Evolutionary conservation across 257 asterid genomes (phyloP).

Genomic region (Solanum bukasovii): DNA sequence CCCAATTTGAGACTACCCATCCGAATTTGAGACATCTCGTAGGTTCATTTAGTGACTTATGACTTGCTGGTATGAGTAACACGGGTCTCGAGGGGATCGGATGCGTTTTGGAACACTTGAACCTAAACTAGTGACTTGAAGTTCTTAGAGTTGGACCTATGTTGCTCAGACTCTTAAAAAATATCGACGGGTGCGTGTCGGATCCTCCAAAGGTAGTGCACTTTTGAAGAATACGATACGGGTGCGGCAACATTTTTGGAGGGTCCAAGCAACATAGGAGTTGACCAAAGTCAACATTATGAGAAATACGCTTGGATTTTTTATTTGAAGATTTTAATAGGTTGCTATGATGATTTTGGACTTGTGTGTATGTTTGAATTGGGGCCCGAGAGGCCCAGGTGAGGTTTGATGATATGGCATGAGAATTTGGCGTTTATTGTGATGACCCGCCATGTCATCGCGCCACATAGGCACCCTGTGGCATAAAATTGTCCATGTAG

Average conservation of each 20-base stretch:
- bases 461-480: background rate
- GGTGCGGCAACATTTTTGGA: background rate
- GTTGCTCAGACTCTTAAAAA: background rate
- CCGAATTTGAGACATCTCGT: background rate
- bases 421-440: background rate
- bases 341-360: background rate
- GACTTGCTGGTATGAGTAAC: background rate
- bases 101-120: background rate
- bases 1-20: background rate
- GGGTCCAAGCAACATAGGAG: background rate
- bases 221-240: background rate
- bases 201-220: background rate
- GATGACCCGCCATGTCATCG: background rate
- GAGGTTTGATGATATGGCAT: background rate
- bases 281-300: background rate
- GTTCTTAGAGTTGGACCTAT: background rate
- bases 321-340: background rate
- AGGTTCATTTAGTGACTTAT: background rate
- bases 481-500: background rate
- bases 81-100: background rate
- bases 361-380: background rate
- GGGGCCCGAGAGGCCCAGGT: background rate
- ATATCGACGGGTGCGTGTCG: background rate
- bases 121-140: background rate
- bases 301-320: background rate